These are phyloP conservation scores for Tinospora cordifolia DNA, from an alignment of 164 flowering plant species.

Conservation along the genomic window DNA sequence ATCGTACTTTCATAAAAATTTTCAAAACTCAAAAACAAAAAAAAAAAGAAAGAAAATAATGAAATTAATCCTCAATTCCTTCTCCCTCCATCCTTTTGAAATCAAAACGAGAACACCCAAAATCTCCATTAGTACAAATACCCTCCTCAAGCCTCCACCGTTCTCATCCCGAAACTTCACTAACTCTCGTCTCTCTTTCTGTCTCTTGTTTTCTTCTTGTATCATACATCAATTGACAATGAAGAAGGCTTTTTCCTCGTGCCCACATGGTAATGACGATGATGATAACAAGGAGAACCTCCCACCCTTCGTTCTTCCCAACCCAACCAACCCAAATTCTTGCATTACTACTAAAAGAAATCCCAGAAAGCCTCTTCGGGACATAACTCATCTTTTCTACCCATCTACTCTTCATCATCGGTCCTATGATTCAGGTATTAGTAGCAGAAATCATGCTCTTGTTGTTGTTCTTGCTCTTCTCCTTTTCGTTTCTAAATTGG, in stretches of 20 bases:
- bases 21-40: too few species aligned
- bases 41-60: too few species aligned
- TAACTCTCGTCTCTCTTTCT: slow-evolving; percentile 6
- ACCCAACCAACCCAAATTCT: background rate
- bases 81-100: too few species aligned
- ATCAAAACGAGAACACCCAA: too few species aligned
- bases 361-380: too few species aligned
- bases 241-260: background rate
- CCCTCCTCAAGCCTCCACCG: too few species aligned
- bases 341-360: background rate
- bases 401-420: background rate
- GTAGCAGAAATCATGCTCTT: background rate
- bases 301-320: background rate
- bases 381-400: background rate
- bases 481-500: background rate
- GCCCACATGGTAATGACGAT: background rate
- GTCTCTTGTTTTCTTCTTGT: background rate
- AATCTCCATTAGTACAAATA: too few species aligned
- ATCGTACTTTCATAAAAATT: too few species aligned
- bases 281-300: background rate
- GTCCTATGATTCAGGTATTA: background rate
- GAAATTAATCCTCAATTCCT: too few species aligned
- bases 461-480: background rate
- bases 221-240: background rate
- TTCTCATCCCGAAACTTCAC: too few species aligned